phyloP scores from a whole-genome alignment of 2,329 filamentous ascomycete species.

The Aspergillus candidus region DNA sequence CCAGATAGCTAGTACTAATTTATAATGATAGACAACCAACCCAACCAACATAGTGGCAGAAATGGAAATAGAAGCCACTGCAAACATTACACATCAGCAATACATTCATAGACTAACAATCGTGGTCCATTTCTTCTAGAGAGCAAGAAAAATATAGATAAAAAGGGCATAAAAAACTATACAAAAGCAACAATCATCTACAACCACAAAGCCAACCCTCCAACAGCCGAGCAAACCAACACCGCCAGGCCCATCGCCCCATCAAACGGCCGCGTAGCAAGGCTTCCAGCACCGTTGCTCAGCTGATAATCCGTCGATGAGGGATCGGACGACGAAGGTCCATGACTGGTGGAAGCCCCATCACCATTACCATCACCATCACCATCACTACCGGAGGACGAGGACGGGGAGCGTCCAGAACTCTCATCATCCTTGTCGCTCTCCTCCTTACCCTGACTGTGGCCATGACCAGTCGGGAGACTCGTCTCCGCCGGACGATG shows the following conservation, averaged over 20 bases:
- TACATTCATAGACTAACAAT: not conserved
- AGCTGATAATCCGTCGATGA: not conserved
- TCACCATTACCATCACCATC: too few species aligned
- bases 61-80: too few species aligned
- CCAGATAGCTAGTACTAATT: too few species aligned
- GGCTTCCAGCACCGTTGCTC: conserved; percentile 2
- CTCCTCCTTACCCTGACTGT: too few species aligned
- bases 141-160: not conserved
- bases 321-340: not conserved
- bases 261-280: not conserved
- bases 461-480: too few species aligned
- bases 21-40: too few species aligned
- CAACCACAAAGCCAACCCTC: conserved; percentile 8
- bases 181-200: conserved; percentile 1
- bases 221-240: conserved; percentile 4
- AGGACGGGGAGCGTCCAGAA: not conserved
- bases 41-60: too few species aligned
- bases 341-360: too few species aligned
- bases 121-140: not conserved
- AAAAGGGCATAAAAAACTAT: not conserved
- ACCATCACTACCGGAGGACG: not conserved
- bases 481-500: not conserved
- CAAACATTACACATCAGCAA: too few species aligned
- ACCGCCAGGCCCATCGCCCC: not conserved
- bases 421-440: too few species aligned